Percentiles rank a stretch among this genome's conserved stretches.
Evolutionary conservation across 208 protist species (phyloP).

Genomic region (Novymonas esmeraldas): DNA sequence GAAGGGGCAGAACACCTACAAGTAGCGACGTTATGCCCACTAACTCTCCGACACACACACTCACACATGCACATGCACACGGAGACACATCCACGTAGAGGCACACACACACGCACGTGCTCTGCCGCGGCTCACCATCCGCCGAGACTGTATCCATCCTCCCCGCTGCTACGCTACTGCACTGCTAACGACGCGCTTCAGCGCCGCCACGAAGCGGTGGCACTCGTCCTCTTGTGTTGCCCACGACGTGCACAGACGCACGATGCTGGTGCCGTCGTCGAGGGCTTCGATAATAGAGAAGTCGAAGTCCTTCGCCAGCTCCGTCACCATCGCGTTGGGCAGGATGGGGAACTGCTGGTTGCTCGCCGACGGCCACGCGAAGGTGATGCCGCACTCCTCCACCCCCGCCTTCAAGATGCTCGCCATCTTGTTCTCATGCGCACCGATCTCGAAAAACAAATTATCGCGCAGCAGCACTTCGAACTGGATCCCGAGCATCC

Average conservation of each 20-base stretch:
- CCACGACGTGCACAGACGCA: constrained; percentile 51
- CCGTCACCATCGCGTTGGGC: constrained; percentile 7
- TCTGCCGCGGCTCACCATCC: too few relatives aligned
- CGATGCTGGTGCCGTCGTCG: constrained; percentile 19
- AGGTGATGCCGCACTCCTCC: constrained; percentile 37
- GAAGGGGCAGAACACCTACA: too few relatives aligned
- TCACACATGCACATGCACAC: too few relatives aligned
- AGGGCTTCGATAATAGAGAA: constrained; percentile 16
- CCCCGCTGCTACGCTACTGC: too few relatives aligned
- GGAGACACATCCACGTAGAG: too few relatives aligned
- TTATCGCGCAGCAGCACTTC: constrained; percentile 45
- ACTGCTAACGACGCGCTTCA: constrained; percentile 23
- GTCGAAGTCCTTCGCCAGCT: constrained; percentile 26
- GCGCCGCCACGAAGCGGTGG: constrained; percentile 38
- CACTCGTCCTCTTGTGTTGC: constrained; percentile 48
- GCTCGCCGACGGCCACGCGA: constrained; percentile 26
- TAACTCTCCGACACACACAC: too few relatives aligned
- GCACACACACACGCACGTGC: too few relatives aligned
- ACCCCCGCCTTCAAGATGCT: constrained; percentile 37
- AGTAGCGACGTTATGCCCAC: too few relatives aligned
- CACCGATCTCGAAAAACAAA: constrained; percentile 34
- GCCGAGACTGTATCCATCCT: too few relatives aligned
- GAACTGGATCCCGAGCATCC: constrained; percentile 58
- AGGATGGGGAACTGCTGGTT: constrained; percentile 50
- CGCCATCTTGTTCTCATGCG: constrained; percentile 48